Evolutionary conservation across 495 filamentous ascomycete species (phyloP), one percentile per base, ranked within the genome.

Genomic region (Chaetomium tenue): DNA sequence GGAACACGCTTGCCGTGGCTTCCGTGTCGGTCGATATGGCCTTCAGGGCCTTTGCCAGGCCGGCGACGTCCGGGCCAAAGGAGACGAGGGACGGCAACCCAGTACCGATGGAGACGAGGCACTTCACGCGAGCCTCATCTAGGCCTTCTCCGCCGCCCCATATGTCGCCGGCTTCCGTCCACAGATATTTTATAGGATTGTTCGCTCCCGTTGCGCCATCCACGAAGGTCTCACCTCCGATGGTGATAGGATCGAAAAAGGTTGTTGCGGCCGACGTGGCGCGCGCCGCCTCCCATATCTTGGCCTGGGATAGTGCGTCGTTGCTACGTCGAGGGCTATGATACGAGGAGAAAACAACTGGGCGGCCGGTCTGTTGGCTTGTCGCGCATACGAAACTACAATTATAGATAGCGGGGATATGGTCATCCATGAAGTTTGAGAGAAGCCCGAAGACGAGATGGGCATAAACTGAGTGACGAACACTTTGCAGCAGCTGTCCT

Each of bases 371-470:
- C 44, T 76, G 50, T 47, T 75, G 75, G 60, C 76, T 78, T 61
- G 75, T 80, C 6, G 78, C 78, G 63, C 81, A 85, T 33, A 84
- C 76, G 57, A 84, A 84, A 26, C 83, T 86, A 26, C 30, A n/a
- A n/a, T n/a, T n/a, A 33, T 33, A 33, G 7, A 33, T 33, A 33
- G 30, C 30, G 30, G 7, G 30, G 30, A 7, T 7, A 33, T 7
- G 30, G 7, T 33, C 30, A 33, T 3, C 30, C 30, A n/a, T n/a
- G n/a, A 33, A 33, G 30, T 7, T 7, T 7, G 30, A 33, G 30
- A 33, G 3, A 33, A 33, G 7, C 30, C n/a, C n/a, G n/a, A 33
- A 33, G 57, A 22, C 25, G 59, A 33, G 26, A 55, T 65, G 42
- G 63, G 63, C 42, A 47, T 22, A 44, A 33, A 16, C 40, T 13